Percentiles rank a stretch among this genome's conserved stretches.
These are phyloP conservation scores for Phytopythium helicoides DNA, from an alignment of 352 stramenopile species.

Conservation along the genomic window DNA sequence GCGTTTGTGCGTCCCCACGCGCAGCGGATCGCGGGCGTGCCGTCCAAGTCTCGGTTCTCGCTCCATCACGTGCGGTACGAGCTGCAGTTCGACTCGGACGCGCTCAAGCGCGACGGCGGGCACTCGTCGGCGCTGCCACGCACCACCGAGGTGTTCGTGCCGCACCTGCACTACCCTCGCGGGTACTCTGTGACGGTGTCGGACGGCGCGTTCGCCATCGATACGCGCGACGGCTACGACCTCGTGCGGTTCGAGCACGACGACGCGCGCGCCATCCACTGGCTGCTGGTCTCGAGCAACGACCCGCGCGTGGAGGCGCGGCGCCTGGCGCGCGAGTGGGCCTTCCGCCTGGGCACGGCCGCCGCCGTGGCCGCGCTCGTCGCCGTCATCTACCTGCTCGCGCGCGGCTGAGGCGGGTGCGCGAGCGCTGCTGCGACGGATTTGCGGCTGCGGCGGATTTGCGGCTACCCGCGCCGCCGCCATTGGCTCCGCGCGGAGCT, in stretches of 20 bases:
- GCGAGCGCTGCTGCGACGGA: too few relatives aligned
- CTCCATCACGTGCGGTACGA: conserved; percentile 11
- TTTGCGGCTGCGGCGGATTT: too few relatives aligned
- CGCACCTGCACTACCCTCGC: conserved; percentile 10
- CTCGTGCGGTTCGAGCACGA: conserved; percentile 55
- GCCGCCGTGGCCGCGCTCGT: conserved; percentile 3
- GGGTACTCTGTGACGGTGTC: conserved; percentile 39
- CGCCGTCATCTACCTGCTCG: conserved; percentile 6
- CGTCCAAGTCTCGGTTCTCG: conserved; percentile 18
- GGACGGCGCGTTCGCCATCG: conserved; percentile 48
- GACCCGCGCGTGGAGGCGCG: conserved; percentile 32
- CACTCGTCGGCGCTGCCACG: conserved; percentile 10
- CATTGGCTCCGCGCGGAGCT: too few relatives aligned
- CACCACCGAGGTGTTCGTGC: conserved; percentile 11
- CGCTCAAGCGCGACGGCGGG: conserved; percentile 20
- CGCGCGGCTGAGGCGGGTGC: conserved; percentile 2
- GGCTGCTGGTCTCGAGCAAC: conserved; percentile 44
- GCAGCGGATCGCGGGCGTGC: conserved; percentile 20
- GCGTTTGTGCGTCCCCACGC: conserved; percentile 26
- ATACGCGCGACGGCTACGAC: conserved; percentile 60
- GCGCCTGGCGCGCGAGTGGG: conserved; percentile 12
- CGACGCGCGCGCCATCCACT: conserved; percentile 23
- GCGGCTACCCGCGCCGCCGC: too few relatives aligned
- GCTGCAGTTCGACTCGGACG: conserved; percentile 18
- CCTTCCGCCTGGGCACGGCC: conserved; percentile 1